Conservation (phyloP, 371 early-diverging fungal species). For the Apophysomyces sp. region DNA sequence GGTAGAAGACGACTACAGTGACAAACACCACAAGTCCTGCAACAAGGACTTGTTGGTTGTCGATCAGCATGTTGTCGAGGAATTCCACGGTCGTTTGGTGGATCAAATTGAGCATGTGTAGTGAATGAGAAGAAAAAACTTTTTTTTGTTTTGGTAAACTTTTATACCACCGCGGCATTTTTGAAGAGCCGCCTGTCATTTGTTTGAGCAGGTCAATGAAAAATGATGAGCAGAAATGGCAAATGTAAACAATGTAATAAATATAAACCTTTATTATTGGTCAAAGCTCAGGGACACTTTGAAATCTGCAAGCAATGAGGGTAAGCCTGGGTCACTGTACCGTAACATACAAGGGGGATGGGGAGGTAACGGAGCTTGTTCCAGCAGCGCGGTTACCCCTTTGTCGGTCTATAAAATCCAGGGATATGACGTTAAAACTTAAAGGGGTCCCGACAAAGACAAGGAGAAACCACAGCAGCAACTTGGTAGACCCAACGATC, state of each 20-base stretch:
- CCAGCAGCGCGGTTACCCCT: neutral
- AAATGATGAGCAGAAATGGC: neutral
- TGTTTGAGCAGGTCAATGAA: neutral
- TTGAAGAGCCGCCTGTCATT: neutral
- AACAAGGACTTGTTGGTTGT: neutral
- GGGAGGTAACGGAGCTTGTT: neutral
- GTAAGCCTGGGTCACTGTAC: neutral
- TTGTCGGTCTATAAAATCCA: neutral
- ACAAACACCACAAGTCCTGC: neutral
- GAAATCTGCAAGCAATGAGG: neutral
- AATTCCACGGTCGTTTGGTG: neutral
- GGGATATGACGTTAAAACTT: too few species aligned
- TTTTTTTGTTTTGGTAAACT: neutral
- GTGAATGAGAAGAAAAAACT: slow-evolving; percentile 1
- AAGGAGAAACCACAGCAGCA: neutral
- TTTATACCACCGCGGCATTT: neutral
- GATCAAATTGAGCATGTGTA: neutral
- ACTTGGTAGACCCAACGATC: neutral
- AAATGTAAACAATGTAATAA: neutral
- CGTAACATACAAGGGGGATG: neutral
- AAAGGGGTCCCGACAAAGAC: neutral
- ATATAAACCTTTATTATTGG: neutral
- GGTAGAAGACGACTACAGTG: neutral
- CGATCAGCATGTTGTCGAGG: neutral
- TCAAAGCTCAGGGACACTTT: neutral